Conservation (phyloP, 202 grass and related monocot species). For the Saccharum hybrid region DNA sequence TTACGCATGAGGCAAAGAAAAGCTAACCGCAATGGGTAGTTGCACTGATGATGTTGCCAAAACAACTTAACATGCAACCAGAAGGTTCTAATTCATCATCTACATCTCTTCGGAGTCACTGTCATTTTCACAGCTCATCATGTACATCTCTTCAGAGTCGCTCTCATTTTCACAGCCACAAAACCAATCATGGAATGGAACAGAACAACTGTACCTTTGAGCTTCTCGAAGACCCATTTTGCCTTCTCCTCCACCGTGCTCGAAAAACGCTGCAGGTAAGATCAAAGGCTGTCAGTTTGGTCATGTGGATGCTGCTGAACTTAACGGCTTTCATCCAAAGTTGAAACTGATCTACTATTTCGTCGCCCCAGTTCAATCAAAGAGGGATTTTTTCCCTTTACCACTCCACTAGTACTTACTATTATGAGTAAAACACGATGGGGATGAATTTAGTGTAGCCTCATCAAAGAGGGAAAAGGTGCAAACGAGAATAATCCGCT, state of each 20-base stretch:
- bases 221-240: slow-evolving; percentile 98
- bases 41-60: slow-evolving; percentile 42
- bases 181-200: slow-evolving; percentile 1
- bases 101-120: slow-evolving; percentile 36
- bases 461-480: neutral
- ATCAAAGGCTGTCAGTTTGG: neutral
- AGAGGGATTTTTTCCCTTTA: neutral
- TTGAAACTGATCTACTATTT: neutral
- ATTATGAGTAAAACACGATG: neutral
- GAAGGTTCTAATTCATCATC: slow-evolving; percentile 27
- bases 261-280: slow-evolving; percentile 68
- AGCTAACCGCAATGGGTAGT: slow-evolving; percentile 21
- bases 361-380: neutral
- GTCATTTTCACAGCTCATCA: neutral
- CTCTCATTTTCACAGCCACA: neutral
- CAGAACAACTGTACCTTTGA: slow-evolving; percentile 69
- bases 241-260: slow-evolving; percentile 96
- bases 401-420: neutral
- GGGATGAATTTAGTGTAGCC: neutral
- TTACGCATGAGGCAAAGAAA: slow-evolving; percentile 49
- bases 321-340: neutral
- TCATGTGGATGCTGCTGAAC: neutral
- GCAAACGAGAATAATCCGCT: slow-evolving; percentile 1
- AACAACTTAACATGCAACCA: slow-evolving; percentile 32
- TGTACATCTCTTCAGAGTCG: slow-evolving; percentile 34